Evolutionary conservation across 2,329 filamentous ascomycete species (phyloP), one percentile per base, ranked within the genome.

Genomic region (Fusarium sp.): DNA sequence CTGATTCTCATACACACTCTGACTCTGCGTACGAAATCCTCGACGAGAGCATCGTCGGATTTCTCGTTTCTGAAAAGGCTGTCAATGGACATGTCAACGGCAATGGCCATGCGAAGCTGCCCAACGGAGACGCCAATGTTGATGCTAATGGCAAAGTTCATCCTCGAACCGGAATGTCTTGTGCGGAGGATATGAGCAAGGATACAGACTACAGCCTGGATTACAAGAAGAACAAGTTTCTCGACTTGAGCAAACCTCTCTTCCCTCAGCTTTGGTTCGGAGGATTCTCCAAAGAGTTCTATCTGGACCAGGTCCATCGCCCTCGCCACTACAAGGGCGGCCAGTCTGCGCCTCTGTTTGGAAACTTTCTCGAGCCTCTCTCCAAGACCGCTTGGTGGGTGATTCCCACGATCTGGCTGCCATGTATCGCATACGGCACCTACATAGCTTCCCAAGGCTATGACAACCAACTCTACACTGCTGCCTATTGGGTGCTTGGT

Each of bases 311-410:
- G 79, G 92, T 99, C 52, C 96, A 99, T 78, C 90, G 96, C 44
- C 96, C 96, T 19, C 90, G 96, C 61, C 95, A 99, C 79, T 99
- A 98, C 85, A 96, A 90, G 77, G 95, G 95, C 69, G 96, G 96
- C 60, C 89, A 89, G 65, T 97, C 94, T 8, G 96, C 96, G 37
- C 96, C 96, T 20, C 82, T 99, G 23, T 99, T 99, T 80, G 96
- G 96, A 62, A 98, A 99, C 81, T 97, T 99, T 78, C 84, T 99
- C n/a, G 96, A 99, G 81, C 96, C 96, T n/a, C 82, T 99, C 61
- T 94, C 90, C 78, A 92, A 94, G 84, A 99, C 96, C 4, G 88
- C 96, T 2, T 99, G 96, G 96, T 99, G 91, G 88, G 78, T 97
- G 44, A 85, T 99, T 13, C 96, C 96, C 4, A 84, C 84, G 0